A percentile compares a stretch with the other conserved stretches of the same genome.
Conservation (phyloP, 768 basidiomycete species). For the Xanthoconium purpureum region DNA sequence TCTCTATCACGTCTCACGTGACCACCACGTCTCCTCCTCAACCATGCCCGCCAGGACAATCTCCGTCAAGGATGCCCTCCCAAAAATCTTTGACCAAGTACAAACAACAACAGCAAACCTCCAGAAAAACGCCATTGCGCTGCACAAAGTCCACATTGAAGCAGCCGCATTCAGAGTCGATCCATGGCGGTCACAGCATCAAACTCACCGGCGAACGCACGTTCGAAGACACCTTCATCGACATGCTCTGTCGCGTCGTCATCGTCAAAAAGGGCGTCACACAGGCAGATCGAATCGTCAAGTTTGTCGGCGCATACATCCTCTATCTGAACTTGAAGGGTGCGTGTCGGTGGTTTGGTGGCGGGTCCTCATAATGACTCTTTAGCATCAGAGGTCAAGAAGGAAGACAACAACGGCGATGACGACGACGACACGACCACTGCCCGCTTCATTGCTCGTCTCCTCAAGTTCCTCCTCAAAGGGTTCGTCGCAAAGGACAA, state of each 20-base stretch:
- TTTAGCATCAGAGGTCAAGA: slow-evolving; percentile 38
- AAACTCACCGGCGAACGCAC: slow-evolving; percentile 72
- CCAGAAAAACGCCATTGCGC: slow-evolving; percentile 81
- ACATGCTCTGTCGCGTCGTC: slow-evolving; percentile 58
- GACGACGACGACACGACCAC: slow-evolving; percentile 67
- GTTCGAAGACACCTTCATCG: slow-evolving; percentile 66
- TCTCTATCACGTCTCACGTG: slow-evolving; percentile 12
- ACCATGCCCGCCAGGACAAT: slow-evolving; percentile 18
- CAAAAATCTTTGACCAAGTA: slow-evolving; percentile 75
- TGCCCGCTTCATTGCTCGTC: slow-evolving; percentile 62
- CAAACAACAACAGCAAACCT: slow-evolving; percentile 76
- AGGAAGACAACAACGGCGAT: slow-evolving; percentile 41
- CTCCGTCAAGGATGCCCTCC: slow-evolving; percentile 11
- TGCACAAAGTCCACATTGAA: slow-evolving; percentile 74
- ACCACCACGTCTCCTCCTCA: slow-evolving; percentile 1
- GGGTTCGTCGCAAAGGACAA: slow-evolving; percentile 90
- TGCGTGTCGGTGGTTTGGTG: slow-evolving; percentile 27
- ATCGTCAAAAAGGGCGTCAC: slow-evolving; percentile 76
- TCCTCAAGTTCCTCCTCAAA: slow-evolving; percentile 69
- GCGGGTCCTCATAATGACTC: background rate
- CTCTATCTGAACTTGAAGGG: slow-evolving; percentile 76
- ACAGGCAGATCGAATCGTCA: slow-evolving; percentile 73
- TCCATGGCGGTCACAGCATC: slow-evolving; percentile 46
- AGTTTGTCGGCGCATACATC: slow-evolving; percentile 79
- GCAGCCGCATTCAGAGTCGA: slow-evolving; percentile 51